Base-by-base conservation (phyloP, 768 basidiomycete species). In the Heimioporus sp. region DNA sequence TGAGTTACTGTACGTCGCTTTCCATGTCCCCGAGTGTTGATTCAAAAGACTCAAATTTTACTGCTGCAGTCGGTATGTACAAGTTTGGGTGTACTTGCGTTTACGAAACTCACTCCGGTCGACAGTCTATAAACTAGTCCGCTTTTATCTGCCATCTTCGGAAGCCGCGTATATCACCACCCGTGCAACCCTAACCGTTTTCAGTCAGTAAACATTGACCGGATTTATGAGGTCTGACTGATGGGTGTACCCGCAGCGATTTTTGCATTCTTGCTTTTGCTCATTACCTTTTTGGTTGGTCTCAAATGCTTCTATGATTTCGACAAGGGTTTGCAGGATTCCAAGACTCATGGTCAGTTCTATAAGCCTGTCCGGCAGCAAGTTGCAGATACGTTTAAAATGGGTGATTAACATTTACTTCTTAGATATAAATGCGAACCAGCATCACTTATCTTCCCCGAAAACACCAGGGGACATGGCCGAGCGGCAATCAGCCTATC, bases 241-340 rank as follows among this genome's bases (percentile, higher is more conserved):
- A 53, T 44, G 8, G 4, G 34, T 46, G 16, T 28, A 32, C 44
- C 17, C 10, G 32, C 56, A 93, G 91, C 87, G 20, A 79, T 91
- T 55, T 76, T 85, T 47, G 82, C 90, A 1, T 90, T 92, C 70
- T 48, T 92, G 15, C 75, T 92, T 40, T 68, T 92, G 28, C 78
- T 90, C 50, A 66, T 74, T n/a, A 89, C 88, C 11, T 90, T 93
- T 61, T 77, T 72, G 12, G 78, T 92, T 24, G 91, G 91, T 19
- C 64, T 92, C 19, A 82, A 85, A 46, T 93, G 91, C 66, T 88
- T 89, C 73, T 65, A 76, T 28, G 90, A 92, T 73, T 93, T 93
- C 62, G 85, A 88, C 68, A 81, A 81, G 65, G 91, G 92, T n/a
- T 72, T 93, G 17, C 74, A 77, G 49, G 69, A 78, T 15, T 85